Conservation (phyloP, 1,284 basidiomycete genomes). For the Thelephora terrestris region DNA sequence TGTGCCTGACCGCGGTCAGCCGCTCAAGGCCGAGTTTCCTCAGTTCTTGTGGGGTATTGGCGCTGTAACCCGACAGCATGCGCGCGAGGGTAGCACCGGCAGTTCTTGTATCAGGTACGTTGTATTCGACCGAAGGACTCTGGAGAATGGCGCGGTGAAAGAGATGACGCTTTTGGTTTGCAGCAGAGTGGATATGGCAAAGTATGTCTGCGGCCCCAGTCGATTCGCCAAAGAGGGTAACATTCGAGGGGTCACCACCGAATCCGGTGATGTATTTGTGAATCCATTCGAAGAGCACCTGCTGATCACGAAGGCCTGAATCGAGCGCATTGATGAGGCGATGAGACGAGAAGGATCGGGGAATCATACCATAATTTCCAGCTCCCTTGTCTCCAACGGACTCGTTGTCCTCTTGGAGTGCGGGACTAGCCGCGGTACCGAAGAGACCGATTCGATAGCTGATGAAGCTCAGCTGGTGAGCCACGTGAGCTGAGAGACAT, state of each 20-base stretch:
- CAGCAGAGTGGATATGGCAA: slow-evolving; percentile 54
- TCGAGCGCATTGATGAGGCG: neutral
- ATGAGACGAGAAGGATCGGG: slow-evolving; percentile 12
- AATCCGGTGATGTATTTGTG: slow-evolving; percentile 55
- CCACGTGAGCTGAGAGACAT: neutral
- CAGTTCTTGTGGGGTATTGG: slow-evolving; percentile 48
- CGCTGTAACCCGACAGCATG: slow-evolving; percentile 42
- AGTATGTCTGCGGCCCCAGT: slow-evolving; percentile 66
- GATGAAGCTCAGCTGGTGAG: slow-evolving; percentile 10
- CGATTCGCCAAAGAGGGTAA: slow-evolving; percentile 62
- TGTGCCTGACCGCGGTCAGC: slow-evolving; percentile 38
- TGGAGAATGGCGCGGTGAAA: slow-evolving; percentile 63
- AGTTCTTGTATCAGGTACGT: slow-evolving; percentile 43
- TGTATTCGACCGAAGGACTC: slow-evolving; percentile 50
- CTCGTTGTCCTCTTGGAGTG: slow-evolving; percentile 55
- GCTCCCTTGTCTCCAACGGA: slow-evolving; percentile 55
- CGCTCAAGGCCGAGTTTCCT: slow-evolving; percentile 44
- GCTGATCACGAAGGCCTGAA: slow-evolving; percentile 60
- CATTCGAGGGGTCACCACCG: slow-evolving; percentile 60
- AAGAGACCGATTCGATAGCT: slow-evolving; percentile 70
- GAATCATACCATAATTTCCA: slow-evolving; percentile 56
- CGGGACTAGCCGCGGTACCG: slow-evolving; percentile 56
- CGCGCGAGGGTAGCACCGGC: slow-evolving; percentile 61
- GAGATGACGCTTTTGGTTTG: slow-evolving; percentile 46
- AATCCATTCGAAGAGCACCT: slow-evolving; percentile 61